A percentile compares a stretch with the other conserved stretches of the same genome.
Evolutionary conservation across 441 rosid genomes (phyloP).

Genomic region (Biscutella auriculata): DNA sequence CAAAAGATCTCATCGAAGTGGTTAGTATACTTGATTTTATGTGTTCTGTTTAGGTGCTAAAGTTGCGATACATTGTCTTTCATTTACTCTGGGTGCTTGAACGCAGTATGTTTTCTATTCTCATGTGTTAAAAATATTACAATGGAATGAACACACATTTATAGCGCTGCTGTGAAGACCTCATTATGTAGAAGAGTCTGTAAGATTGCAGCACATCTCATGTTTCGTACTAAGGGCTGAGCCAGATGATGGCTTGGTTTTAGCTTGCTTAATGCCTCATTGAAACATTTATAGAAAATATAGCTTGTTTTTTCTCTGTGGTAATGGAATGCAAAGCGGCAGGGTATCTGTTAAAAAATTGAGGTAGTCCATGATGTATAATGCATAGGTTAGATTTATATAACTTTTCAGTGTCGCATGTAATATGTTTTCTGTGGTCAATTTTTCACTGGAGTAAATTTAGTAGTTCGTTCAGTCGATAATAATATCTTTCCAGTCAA

Average conservation of each 20-base stretch:
- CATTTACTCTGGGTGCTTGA: constrained; percentile 6
- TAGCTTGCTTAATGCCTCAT: constrained; percentile 6
- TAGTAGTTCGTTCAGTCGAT: background rate
- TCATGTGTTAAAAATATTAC: background rate
- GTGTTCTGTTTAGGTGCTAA: constrained; percentile 5
- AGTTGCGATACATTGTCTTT: constrained; percentile 6
- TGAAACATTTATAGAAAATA: background rate
- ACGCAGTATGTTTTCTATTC: background rate
- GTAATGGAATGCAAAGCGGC: constrained; percentile 1
- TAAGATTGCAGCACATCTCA: background rate
- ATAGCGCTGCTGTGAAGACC: background rate
- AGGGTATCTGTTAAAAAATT: background rate
- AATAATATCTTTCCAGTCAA: background rate
- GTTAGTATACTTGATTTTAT: constrained; percentile 31
- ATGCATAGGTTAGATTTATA: constrained; percentile 4
- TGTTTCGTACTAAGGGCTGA: constrained; percentile 7
- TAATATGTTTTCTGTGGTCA: background rate
- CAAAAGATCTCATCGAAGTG: constrained; percentile 45
- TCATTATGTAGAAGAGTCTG: too few species aligned
- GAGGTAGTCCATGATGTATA: constrained; percentile 4
- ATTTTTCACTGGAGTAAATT: background rate
- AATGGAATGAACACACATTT: background rate
- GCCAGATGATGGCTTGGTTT: background rate
- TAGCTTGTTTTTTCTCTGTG: constrained; percentile 1
- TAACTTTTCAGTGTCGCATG: background rate